These are phyloP conservation scores for Aspergillus quadrilineatus DNA, from an alignment of 2,329 filamentous ascomycete genomes.

Conservation along the genomic window DNA sequence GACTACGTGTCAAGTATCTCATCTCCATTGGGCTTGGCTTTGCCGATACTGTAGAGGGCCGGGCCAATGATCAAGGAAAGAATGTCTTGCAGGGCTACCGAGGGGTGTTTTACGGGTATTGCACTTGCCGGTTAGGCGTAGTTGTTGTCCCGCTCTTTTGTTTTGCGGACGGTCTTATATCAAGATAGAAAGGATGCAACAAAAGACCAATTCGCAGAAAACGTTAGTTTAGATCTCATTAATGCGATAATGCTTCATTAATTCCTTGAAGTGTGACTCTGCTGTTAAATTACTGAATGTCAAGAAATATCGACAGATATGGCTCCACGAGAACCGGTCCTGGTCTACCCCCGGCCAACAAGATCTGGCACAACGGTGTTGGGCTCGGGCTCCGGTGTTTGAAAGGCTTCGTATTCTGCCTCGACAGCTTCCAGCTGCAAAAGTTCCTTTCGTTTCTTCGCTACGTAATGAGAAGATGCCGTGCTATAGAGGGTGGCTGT, in stretches of 20 bases:
- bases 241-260: not conserved
- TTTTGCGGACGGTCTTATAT: not conserved
- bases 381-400: slow-evolving; percentile 12
- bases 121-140: slow-evolving; percentile 4
- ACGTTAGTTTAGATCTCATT: not conserved
- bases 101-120: slow-evolving; percentile 7
- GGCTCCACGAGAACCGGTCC: slow-evolving; percentile 35
- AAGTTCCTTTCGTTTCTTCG: slow-evolving; percentile 33
- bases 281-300: slow-evolving; percentile 6
- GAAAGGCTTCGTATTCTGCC: slow-evolving; percentile 18
- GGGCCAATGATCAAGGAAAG: slow-evolving; percentile 16
- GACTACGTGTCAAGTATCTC: slow-evolving; percentile 16
- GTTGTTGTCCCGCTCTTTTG: not conserved
- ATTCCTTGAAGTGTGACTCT: not conserved
- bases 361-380: slow-evolving; percentile 21
- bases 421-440: slow-evolving; percentile 30
- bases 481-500: slow-evolving; percentile 30
- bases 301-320: slow-evolving; percentile 27
- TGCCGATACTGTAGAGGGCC: slow-evolving; percentile 15
- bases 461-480: slow-evolving; percentile 29
- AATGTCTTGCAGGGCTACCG: slow-evolving; percentile 15
- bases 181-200: not conserved
- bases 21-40: slow-evolving; percentile 21
- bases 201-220: not conserved
- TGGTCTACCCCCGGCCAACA: slow-evolving; percentile 21